These are phyloP conservation scores for Cystodermella granulosa DNA, from an alignment of 1,284 basidiomycete species.

Conservation along the genomic window DNA sequence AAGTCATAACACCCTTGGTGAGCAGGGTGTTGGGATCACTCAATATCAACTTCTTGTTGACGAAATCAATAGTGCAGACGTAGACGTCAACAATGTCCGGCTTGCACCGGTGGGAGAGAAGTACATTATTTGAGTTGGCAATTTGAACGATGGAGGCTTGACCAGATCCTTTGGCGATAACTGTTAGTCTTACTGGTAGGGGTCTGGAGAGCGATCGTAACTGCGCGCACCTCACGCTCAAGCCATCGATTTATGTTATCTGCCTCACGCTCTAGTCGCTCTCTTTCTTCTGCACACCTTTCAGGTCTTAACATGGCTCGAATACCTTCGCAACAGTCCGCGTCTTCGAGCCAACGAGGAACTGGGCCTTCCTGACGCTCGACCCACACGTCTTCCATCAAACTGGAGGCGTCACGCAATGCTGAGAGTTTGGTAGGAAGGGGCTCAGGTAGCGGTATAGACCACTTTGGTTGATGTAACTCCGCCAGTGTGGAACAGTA, in stretches of 20 bases:
- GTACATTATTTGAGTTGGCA: no score
- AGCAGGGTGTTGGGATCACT: no score
- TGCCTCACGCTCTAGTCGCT: conserved; percentile 16
- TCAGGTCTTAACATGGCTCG: conserved; percentile 26
- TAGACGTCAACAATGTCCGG: no score
- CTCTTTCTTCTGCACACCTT: conserved; percentile 25
- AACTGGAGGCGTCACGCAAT: conserved; percentile 23
- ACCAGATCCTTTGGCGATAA: no score
- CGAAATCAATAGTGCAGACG: no score
- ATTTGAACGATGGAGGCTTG: no score
- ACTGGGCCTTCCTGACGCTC: conserved; percentile 9
- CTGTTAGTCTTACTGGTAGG: conserved; percentile 14
- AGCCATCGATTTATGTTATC: conserved; percentile 26
- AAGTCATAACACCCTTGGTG: no score
- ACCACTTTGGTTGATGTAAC: conserved; percentile 21
- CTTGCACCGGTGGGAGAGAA: no score
- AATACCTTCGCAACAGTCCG: conserved; percentile 29
- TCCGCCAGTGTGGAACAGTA: conserved; percentile 28
- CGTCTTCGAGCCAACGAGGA: conserved; percentile 37
- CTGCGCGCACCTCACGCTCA: conserved; percentile 15
- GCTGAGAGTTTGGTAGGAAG: conserved; percentile 27
- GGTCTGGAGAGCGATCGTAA: conserved; percentile 14
- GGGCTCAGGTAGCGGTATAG: conserved; percentile 31
- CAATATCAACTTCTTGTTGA: no score
- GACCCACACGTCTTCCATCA: conserved; percentile 44